Evolutionary conservation across 2,329 filamentous ascomycete genomes (phyloP).

Genomic region (Aurifilum marmelostoma): DNA sequence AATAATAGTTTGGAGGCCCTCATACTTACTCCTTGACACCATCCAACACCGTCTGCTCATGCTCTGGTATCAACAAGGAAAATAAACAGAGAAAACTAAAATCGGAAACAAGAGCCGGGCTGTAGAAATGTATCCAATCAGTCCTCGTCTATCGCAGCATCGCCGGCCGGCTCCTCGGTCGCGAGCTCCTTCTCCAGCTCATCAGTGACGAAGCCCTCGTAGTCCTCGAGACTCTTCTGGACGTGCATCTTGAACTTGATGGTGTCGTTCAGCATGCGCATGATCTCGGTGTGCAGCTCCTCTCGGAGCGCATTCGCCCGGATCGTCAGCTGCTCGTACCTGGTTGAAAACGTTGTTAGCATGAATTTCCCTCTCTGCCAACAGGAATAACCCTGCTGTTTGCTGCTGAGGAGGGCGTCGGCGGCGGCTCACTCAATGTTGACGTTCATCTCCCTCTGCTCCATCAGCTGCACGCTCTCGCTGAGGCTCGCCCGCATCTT

Average conservation of each 20-base stretch:
- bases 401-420: too few species aligned
- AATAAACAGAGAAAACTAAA: neutral
- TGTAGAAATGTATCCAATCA: constrained; percentile 32
- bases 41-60: constrained; percentile 20
- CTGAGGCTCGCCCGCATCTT: constrained; percentile 84
- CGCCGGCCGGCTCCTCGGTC: constrained; percentile 61
- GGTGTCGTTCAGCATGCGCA: constrained; percentile 93
- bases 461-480: constrained; percentile 88
- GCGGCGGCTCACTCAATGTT: constrained; percentile 77
- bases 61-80: constrained; percentile 15
- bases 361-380: too few species aligned
- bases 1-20: neutral
- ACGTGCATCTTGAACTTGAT: constrained; percentile 99
- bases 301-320: constrained; percentile 84
- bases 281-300: constrained; percentile 95
- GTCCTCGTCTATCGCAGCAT: constrained; percentile 56
- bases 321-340: constrained; percentile 90
- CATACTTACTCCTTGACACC: constrained; percentile 12
- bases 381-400: too few species aligned
- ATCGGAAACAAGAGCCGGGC: neutral
- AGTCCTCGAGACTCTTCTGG: constrained; percentile 89
- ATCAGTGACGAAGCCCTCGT: constrained; percentile 89
- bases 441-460: constrained; percentile 94
- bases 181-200: constrained; percentile 86
- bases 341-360: constrained; percentile 41